Percentiles rank a stretch among this genome's conserved stretches.
Conservation (phyloP, 73 alveolate genomes). For the Symbiodinium pilosum region DNA sequence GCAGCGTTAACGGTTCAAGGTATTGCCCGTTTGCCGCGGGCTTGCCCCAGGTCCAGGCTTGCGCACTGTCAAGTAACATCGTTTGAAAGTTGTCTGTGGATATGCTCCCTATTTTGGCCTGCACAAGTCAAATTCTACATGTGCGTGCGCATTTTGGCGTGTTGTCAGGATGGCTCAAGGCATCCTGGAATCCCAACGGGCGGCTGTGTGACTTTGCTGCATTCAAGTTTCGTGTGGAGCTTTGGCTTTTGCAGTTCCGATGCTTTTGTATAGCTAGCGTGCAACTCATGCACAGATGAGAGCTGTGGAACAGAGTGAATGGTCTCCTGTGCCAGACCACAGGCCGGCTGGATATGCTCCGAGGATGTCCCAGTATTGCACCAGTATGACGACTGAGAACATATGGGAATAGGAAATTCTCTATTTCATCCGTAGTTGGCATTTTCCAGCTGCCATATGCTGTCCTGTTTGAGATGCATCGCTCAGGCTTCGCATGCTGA, state of each 20-base stretch:
- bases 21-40: not conserved
- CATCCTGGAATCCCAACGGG: conserved; percentile 80
- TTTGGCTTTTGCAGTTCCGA: not conserved
- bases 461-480: too few species aligned
- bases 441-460: too few species aligned
- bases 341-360: too few species aligned
- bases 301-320: not conserved
- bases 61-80: too few species aligned
- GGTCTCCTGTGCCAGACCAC: not conserved
- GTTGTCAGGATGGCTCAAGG: conserved; percentile 87
- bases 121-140: too few species aligned
- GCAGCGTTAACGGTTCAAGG: not conserved
- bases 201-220: conserved; percentile 48
- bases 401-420: too few species aligned
- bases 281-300: not conserved
- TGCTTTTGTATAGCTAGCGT: not conserved
- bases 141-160: too few species aligned
- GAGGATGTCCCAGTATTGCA: too few species aligned
- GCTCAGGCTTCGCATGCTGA: conserved; percentile 88
- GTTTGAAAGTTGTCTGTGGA: too few species aligned
- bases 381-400: too few species aligned
- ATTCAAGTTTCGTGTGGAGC: not conserved
- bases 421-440: too few species aligned
- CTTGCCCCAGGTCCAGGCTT: not conserved
- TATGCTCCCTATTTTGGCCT: not conserved